phyloP scores from a whole-genome alignment of 306 rosid genomes.

The Glycine soja region DNA sequence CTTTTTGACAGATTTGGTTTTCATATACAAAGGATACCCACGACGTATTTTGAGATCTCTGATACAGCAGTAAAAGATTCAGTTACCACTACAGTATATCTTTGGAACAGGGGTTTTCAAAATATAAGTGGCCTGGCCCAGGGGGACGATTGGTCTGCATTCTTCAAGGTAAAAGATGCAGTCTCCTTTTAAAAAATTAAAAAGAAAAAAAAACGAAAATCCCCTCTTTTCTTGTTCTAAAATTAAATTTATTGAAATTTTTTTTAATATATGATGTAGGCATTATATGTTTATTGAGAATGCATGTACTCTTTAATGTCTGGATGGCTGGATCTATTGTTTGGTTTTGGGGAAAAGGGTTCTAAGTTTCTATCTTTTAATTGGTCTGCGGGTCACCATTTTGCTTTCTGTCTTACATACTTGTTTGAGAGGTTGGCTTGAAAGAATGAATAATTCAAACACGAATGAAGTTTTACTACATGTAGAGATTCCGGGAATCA shows the following conservation, averaged over 20 bases:
- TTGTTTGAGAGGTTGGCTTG: constrained; percentile 30
- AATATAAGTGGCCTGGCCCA: constrained; percentile 59
- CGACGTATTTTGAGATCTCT: constrained; percentile 63
- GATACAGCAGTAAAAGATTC: constrained; percentile 53
- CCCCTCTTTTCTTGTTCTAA: constrained; percentile 24
- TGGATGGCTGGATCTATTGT: constrained; percentile 6
- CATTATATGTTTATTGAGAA: constrained; percentile 15
- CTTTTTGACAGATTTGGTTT: constrained; percentile 63
- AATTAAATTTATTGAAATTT: not conserved
- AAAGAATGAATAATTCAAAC: constrained; percentile 36
- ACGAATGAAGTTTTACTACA: constrained; percentile 29
- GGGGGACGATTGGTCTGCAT: constrained; percentile 72
- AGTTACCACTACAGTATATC: constrained; percentile 53
- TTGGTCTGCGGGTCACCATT: constrained; percentile 6
- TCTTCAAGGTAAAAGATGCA: constrained; percentile 71
- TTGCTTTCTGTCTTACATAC: constrained; percentile 12
- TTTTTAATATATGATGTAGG: not conserved
- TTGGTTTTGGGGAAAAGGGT: constrained; percentile 38
- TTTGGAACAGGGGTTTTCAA: constrained; percentile 71
- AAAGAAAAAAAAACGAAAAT: not conserved
- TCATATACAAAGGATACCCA: constrained; percentile 53
- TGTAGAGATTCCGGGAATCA: constrained; percentile 22
- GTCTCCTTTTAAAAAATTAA: not conserved
- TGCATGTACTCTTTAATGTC: constrained; percentile 17
- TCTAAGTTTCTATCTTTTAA: constrained; percentile 15